Evolutionary conservation across 208 protist genomes (phyloP).

Genomic region (Trichomonas gallinae): DNA sequence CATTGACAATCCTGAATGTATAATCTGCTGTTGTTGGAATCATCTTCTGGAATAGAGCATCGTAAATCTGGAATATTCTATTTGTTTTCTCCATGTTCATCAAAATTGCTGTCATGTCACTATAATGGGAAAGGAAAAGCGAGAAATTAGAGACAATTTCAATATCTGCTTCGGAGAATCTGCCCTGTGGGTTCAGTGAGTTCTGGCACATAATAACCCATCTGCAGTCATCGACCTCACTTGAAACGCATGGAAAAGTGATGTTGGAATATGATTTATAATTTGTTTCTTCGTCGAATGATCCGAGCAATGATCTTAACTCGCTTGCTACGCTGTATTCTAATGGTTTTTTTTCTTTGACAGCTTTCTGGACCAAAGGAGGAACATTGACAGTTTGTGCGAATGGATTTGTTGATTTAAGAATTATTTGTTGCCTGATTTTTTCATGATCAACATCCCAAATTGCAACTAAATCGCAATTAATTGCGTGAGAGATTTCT

Average conservation of each 20-base stretch:
- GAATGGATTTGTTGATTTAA: neutral
- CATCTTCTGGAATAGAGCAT: neutral
- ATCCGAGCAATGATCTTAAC: neutral
- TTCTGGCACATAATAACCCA: neutral
- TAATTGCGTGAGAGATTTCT: neutral
- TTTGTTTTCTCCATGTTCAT: neutral
- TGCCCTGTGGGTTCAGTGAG: neutral
- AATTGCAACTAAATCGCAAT: neutral
- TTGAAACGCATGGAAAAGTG: neutral
- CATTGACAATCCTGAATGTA: neutral
- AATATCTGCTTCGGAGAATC: neutral
- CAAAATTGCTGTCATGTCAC: neutral
- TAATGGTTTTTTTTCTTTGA: neutral
- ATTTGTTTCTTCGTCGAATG: neutral
- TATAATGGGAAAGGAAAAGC: neutral
- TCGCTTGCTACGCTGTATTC: neutral
- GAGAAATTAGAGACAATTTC: neutral
- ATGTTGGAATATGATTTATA: neutral
- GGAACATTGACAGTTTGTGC: neutral
- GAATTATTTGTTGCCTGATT: neutral
- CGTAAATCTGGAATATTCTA: neutral
- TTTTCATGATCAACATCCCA: neutral
- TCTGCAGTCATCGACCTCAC: neutral
- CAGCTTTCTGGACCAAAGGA: neutral
- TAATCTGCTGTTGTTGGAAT: neutral